phyloP scores from a whole-genome alignment of 257 asterid species.

The Agastache rugosa region DNA sequence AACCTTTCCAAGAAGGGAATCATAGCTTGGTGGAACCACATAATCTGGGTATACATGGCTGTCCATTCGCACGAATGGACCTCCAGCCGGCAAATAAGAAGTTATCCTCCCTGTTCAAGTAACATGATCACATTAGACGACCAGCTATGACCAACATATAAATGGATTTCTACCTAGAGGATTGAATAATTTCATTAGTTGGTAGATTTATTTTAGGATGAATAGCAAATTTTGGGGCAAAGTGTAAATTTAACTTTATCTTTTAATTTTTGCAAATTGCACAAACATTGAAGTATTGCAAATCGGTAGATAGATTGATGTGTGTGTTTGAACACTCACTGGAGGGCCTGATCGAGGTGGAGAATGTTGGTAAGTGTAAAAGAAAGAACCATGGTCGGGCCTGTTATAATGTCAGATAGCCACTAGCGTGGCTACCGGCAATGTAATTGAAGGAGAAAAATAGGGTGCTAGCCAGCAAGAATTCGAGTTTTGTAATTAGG shows the following conservation, averaged over 20 bases:
- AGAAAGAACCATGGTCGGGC: too few species aligned
- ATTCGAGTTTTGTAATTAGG: neutral
- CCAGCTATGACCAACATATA: neutral
- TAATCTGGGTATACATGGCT: conserved; percentile 98
- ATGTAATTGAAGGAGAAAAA: neutral
- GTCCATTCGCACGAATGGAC: conserved; percentile 98
- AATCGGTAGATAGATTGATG: too few species aligned
- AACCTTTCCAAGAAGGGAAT: conserved; percentile 98
- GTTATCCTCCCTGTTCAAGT: conserved; percentile 88
- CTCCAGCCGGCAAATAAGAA: conserved; percentile 94
- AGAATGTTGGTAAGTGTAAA: too few species aligned
- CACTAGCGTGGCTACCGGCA: too few species aligned
- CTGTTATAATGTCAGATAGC: too few species aligned
- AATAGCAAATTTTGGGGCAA: too few species aligned
- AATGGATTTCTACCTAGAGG: conserved; percentile 4
- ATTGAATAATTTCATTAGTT: neutral
- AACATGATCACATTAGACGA: conserved; percentile 31
- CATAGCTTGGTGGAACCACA: conserved; percentile 99
- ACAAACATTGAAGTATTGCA: too few species aligned
- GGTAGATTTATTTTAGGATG: conserved; percentile 3
- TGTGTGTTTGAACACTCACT: too few species aligned
- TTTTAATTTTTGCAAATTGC: too few species aligned
- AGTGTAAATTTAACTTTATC: too few species aligned
- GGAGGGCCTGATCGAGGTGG: too few species aligned
- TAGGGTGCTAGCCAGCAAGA: neutral